phyloP scores from a whole-genome alignment of 208 protist genomes.

The Leishmania amazonensis region DNA sequence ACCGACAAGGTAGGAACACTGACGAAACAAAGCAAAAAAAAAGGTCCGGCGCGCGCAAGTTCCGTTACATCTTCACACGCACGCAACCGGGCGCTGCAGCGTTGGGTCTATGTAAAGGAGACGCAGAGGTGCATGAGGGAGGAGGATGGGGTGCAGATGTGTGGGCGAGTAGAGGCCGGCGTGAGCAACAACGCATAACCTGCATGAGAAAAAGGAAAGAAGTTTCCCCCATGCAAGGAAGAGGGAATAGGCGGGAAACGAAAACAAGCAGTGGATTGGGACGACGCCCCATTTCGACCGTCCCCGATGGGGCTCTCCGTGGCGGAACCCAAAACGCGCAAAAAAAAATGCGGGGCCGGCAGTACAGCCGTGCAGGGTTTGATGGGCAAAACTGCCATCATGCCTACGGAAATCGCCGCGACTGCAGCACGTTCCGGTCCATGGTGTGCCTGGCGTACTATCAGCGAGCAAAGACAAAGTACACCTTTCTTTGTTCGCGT shows the following conservation, averaged over 20 bases:
- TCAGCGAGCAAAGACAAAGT: neutral
- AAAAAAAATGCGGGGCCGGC: neutral
- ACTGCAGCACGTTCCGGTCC: neutral
- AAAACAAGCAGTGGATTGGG: neutral
- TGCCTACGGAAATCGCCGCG: neutral
- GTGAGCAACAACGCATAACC: neutral
- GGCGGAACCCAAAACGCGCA: neutral
- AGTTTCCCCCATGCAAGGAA: neutral
- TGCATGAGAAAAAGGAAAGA: neutral
- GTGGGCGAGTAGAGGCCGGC: neutral
- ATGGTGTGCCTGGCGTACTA: neutral
- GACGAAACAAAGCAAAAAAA: neutral
- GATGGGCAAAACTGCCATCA: neutral
- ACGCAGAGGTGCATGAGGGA: neutral
- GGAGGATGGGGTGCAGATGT: neutral
- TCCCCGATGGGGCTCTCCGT: neutral
- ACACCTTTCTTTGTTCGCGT: neutral
- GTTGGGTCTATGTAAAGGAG: neutral
- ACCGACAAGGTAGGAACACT: neutral
- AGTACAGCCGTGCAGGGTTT: neutral
- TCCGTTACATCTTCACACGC: neutral
- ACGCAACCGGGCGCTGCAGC: neutral
- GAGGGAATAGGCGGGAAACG: neutral
- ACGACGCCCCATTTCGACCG: neutral
- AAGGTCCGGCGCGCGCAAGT: neutral